Evolutionary conservation across 805 yeast species (phyloP).

Genomic region (Candida peoriensis): DNA sequence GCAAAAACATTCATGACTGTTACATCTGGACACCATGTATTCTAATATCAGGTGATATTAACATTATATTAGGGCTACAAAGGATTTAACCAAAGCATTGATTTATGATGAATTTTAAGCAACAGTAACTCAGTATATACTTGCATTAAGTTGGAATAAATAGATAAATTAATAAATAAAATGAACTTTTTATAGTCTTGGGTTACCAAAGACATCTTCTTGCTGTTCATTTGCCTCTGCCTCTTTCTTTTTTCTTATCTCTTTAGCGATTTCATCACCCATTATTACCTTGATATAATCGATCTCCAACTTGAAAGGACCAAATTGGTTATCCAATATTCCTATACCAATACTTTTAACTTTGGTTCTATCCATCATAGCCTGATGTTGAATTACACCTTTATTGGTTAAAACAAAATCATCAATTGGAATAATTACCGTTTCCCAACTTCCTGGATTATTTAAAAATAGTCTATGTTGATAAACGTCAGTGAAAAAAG

Average conservation of each 20-base stretch:
- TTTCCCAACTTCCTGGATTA: slow-evolving; percentile 77
- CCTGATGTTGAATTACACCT: slow-evolving; percentile 62
- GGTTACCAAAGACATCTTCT: not conserved
- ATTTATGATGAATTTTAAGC: not conserved
- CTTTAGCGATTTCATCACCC: slow-evolving; percentile 32
- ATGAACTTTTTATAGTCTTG: not conserved
- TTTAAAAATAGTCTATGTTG: slow-evolving; percentile 75
- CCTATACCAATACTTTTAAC: slow-evolving; percentile 76
- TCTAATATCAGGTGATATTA: no score
- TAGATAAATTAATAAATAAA: not conserved
- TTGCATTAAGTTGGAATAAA: slow-evolving; percentile 1
- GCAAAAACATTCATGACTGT: no score
- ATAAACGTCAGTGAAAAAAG: slow-evolving; percentile 70
- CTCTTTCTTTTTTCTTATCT: slow-evolving; percentile 13
- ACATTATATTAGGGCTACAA: slow-evolving; percentile 1
- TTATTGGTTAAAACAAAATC: slow-evolving; percentile 81
- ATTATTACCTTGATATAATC: slow-evolving; percentile 71
- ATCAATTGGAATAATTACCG: slow-evolving; percentile 69
- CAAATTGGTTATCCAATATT: slow-evolving; percentile 69
- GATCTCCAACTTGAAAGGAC: slow-evolving; percentile 64
- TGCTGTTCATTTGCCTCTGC: slow-evolving; percentile 1
- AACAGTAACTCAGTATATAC: not conserved
- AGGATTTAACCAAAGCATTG: not conserved
- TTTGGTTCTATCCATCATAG: slow-evolving; percentile 53
- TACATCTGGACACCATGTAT: no score